A percentile compares a stretch with the other conserved stretches of the same genome.
phyloP scores from a whole-genome alignment of 768 basidiomycete genomes.

The Serendipita sp. region DNA sequence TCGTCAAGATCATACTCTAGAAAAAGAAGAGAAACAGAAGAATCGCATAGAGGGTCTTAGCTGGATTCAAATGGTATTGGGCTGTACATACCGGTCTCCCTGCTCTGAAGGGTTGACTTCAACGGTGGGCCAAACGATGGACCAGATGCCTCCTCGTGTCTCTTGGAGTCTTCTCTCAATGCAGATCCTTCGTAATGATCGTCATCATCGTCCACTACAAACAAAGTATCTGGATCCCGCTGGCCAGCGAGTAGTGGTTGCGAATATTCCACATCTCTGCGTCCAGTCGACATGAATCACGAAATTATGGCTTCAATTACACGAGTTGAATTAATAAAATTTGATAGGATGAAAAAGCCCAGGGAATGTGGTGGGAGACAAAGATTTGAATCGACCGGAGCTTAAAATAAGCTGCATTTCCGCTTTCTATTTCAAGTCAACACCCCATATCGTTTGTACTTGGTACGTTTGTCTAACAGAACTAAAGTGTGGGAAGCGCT shows the following conservation, averaged over 20 bases:
- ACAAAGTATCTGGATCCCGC: conserved; percentile 9
- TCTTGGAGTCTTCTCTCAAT: not conserved
- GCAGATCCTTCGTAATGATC: conserved; percentile 10
- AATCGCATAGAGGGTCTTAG: conserved; percentile 6
- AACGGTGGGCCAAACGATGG: conserved; percentile 39
- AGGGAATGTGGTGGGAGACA: not conserved
- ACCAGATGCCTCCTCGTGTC: not conserved
- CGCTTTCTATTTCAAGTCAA: not conserved
- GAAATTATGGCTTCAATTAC: not conserved
- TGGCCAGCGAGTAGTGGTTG: not conserved
- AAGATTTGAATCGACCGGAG: not conserved
- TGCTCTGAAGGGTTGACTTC: conserved; percentile 56
- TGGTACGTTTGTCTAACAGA: conserved; percentile 4
- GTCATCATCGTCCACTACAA: conserved; percentile 12
- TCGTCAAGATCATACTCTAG: conserved; percentile 73
- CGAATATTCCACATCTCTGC: not conserved
- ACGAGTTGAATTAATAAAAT: too few species aligned
- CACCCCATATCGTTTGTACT: conserved; percentile 1
- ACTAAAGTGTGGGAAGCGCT: not conserved
- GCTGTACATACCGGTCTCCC: conserved; percentile 59
- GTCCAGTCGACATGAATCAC: not conserved
- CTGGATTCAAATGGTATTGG: conserved; percentile 7
- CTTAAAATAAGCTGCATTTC: not conserved
- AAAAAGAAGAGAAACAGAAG: conserved; percentile 1
- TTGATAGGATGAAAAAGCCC: too few species aligned